Base-by-base conservation (phyloP, 1,284 basidiomycete species). In the Apiotrichum mycotoxinovorans region DNA sequence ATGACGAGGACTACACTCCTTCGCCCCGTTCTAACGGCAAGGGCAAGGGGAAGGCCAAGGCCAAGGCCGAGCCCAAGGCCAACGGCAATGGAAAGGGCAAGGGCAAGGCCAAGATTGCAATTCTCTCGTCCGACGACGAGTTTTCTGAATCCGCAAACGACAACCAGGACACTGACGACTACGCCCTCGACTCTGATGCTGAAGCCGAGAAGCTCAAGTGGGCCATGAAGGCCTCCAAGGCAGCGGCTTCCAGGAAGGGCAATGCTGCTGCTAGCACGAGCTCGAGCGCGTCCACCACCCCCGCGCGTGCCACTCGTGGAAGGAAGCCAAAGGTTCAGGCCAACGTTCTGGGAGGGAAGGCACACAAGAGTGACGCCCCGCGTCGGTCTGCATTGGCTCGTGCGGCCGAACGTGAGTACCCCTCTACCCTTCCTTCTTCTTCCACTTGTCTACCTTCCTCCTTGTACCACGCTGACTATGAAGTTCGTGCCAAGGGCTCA, bases 121-220 rank as follows among this genome's bases (percentile, higher is more conserved):
- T 50, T 7, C 53, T 22, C 26, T n/a, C 23, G 1, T 27, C 25
- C 1, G 37, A 41, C 38, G 7, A 11, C 0, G 65, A 63, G 30
- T 30, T 30, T n/a, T n/a, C n/a, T 8, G 53, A 34, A 17, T 3
- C 14, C 20, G 23, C 44, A 38, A 47, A 20, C 30, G 61, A 56
- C 17, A 33, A 4, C 17, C 46, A 15, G 18, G 34, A 40, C 4
- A 33, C 25, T 11, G 60, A 44, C 9, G 64, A 66, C 23, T 65
- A 62, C 44, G 70, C 69, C 17, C 63, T 65, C 49, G 54, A 69
- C 52, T 63, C 54, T 20, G 69, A 71, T 10, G 67, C 66, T 15
- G 69, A 73, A 45, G 63, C 40, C 18, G 56, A 59, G 34, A 65
- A 65, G 53, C 41, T 68, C 0, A 34, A 61, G 22, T 26, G 50